Evolutionary conservation across 2,329 filamentous ascomycete genomes (phyloP).

Genomic region (Pseudogymnoascus sp.): DNA sequence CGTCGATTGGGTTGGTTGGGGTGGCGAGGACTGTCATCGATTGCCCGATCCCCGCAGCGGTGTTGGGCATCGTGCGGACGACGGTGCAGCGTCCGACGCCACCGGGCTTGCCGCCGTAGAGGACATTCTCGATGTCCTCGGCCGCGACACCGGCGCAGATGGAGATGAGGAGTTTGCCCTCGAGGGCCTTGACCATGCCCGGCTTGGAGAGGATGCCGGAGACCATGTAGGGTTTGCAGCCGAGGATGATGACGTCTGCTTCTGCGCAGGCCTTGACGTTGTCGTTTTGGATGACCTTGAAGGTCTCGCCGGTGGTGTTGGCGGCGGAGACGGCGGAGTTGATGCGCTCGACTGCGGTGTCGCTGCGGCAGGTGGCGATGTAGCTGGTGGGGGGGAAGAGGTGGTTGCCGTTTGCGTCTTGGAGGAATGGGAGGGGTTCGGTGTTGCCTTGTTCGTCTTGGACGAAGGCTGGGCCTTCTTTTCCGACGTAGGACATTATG

Average conservation of each 20-base stretch:
- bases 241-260: constrained; percentile 66
- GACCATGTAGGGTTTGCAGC: constrained; percentile 73
- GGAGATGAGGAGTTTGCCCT: constrained; percentile 72
- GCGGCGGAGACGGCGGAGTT: background rate
- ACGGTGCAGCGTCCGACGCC: constrained; percentile 46
- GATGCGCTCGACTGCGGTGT: background rate
- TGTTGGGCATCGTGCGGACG: constrained; percentile 79
- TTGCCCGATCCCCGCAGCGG: constrained; percentile 67
- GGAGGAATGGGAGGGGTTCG: background rate
- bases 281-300: constrained; percentile 39
- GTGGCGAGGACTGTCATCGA: constrained; percentile 74
- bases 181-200: constrained; percentile 63
- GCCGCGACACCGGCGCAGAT: constrained; percentile 72
- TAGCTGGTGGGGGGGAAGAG: background rate
- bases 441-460: background rate
- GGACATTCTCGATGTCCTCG: constrained; percentile 54
- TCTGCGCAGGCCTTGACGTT: constrained; percentile 60
- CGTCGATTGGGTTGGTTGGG: constrained; percentile 47
- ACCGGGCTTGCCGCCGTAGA: constrained; percentile 49
- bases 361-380: background rate
- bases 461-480: background rate
- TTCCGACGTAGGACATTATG: background rate
- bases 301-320: background rate
- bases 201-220: constrained; percentile 56
- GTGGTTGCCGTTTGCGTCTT: background rate